Percentiles rank a stretch among this genome's conserved stretches.
These are phyloP conservation scores for Colletotrichum sp. DNA, from an alignment of 2,329 filamentous ascomycete genomes.

Conservation along the genomic window DNA sequence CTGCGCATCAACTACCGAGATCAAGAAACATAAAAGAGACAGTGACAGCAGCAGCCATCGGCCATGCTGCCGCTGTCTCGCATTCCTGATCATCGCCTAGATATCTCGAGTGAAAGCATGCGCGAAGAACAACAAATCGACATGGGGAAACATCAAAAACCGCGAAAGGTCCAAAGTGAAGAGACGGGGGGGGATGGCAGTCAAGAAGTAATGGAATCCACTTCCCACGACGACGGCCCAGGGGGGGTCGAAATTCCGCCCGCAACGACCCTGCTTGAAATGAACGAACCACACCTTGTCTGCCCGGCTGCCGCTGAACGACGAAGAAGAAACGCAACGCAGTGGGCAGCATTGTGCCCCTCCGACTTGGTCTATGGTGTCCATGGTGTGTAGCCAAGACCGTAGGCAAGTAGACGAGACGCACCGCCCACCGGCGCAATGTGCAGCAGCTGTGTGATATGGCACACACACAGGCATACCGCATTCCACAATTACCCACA, in stretches of 20 bases:
- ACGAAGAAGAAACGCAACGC: background rate
- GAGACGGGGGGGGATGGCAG: background rate
- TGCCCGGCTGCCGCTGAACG: background rate
- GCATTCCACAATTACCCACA: background rate
- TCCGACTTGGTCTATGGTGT: background rate
- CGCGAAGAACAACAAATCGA: background rate
- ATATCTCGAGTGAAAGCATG: constrained; percentile 3
- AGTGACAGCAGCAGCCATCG: background rate
- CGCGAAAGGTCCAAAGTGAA: background rate
- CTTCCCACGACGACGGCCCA: background rate
- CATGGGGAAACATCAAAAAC: background rate
- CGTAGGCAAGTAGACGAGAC: background rate
- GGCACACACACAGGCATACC: background rate
- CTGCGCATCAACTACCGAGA: constrained; percentile 1
- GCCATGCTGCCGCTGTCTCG: background rate
- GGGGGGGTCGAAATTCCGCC: background rate
- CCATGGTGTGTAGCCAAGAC: background rate
- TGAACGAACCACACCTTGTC: background rate
- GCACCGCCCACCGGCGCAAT: background rate
- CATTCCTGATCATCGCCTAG: constrained; percentile 6
- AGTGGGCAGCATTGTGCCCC: constrained; percentile 1
- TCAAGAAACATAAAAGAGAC: background rate
- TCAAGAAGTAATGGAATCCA: background rate
- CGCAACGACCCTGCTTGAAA: background rate
- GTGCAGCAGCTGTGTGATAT: background rate